Base-by-base conservation (phyloP, 169 alveolate species). In the Cryptosporidium xiaoi region DNA sequence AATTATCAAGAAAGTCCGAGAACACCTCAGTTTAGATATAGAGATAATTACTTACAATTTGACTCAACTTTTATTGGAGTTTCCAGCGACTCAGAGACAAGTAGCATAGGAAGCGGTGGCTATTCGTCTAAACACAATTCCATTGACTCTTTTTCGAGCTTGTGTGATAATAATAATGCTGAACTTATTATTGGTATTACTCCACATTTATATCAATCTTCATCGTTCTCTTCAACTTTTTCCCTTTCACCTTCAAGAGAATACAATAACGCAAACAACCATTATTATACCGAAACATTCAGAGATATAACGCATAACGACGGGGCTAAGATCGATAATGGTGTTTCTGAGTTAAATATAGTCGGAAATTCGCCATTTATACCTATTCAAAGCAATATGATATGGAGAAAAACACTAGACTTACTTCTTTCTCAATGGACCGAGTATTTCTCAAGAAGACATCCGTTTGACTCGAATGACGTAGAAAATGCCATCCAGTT, bases 401-500 rank as follows among this genome's bases (percentile, higher is more conserved):
- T 33, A 34, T 33, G 83, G 56, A 69, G 83, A 33, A 69, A 56
- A 18, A 69, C 66, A 51, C 29, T 69, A 20, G 83, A 62, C 12
- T 2, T 62, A 2, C 10, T 77, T 16, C 64, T 77, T 8, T 46
- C 69, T 18, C 87, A 77, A 48, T 77, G 87, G 87, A 56, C 66
- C 20, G 46, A 12, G 46, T 77, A 77, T 62, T 77, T 77, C 13
- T 60, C 71, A 18, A 66, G 64, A 7, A 77, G 71, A 31, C 60
- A 77, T 27, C 15, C 87, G 7, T 48, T 77, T 44, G 87, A 77
- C 20, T 40, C 44, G 36, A 40, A 48, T 60, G 87, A 77, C 46
- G 46, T 77, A 27, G 87, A 77, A 3, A 36, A 60, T 56, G 87
- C 87, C 24, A 77, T 56, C 16, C 87, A 77, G 40, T 77, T 33